These are phyloP conservation scores for Cyberlindnera veronae DNA, from an alignment of 805 yeast genomes.

Conservation along the genomic window DNA sequence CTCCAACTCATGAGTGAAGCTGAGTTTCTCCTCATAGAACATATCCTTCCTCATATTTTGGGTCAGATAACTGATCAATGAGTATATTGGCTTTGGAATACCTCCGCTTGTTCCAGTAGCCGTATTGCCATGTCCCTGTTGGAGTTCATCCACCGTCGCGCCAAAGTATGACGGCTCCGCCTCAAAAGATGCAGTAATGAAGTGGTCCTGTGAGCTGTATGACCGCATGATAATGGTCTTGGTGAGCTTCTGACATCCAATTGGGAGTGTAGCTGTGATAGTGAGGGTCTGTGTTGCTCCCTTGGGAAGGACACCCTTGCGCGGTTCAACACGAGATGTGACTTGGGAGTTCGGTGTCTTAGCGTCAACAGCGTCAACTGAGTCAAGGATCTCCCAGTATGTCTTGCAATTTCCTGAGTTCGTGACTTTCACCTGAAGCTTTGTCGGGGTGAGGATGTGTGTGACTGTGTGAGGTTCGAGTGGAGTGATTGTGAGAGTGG, in stretches of 20 bases:
- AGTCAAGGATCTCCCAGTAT: slow-evolving; percentile 36
- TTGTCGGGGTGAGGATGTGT: slow-evolving; percentile 28
- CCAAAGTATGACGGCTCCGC: slow-evolving; percentile 30
- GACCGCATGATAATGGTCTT: slow-evolving; percentile 29
- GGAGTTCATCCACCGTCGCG: slow-evolving; percentile 30
- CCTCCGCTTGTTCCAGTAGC: too few species aligned
- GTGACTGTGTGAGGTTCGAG: slow-evolving; percentile 29
- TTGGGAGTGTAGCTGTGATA: slow-evolving; percentile 24
- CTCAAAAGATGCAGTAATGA: slow-evolving; percentile 28
- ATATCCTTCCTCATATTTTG: slow-evolving; percentile 24
- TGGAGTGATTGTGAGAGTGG: slow-evolving; percentile 35
- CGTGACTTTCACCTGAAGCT: slow-evolving; percentile 27
- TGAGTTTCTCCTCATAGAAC: slow-evolving; percentile 24
- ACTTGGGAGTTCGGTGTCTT: slow-evolving; percentile 19
- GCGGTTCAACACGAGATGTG: slow-evolving; percentile 23
- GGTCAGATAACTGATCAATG: slow-evolving; percentile 29
- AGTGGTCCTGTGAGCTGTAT: slow-evolving; percentile 30
- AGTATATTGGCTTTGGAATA: slow-evolving; percentile 31
- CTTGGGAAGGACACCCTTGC: slow-evolving; percentile 31
- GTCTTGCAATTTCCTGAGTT: slow-evolving; percentile 37
- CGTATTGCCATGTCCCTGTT: slow-evolving; percentile 17
- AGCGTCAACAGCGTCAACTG: slow-evolving; percentile 24
- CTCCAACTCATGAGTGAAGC: slow-evolving; percentile 23
- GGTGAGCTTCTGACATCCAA: slow-evolving; percentile 25
- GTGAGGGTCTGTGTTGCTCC: slow-evolving; percentile 22